phyloP scores from a whole-genome alignment of 1,139 yeast species.

The Pichia sp. region DNA sequence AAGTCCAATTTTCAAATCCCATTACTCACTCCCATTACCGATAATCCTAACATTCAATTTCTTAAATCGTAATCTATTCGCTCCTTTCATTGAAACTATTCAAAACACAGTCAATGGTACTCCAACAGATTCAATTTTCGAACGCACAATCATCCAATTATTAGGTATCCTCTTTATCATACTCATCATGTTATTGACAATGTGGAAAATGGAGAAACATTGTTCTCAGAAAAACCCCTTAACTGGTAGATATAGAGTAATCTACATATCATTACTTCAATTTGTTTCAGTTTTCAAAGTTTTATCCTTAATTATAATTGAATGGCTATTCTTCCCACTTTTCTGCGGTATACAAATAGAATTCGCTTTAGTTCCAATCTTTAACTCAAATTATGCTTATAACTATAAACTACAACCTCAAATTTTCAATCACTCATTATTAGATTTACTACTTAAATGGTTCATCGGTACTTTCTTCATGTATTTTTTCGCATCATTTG shows the following conservation, averaged over 20 bases:
- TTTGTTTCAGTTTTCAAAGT: constrained; percentile 64
- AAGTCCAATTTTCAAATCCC: neutral
- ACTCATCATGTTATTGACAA: constrained; percentile 28
- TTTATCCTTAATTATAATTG: constrained; percentile 65
- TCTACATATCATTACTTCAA: constrained; percentile 49
- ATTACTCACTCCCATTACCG: neutral
- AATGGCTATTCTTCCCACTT: constrained; percentile 75
- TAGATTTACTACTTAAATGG: constrained; percentile 42
- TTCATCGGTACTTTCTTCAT: constrained; percentile 73
- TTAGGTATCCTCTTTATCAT: constrained; percentile 37
- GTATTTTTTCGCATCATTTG: constrained; percentile 80
- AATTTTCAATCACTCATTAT: constrained; percentile 3
- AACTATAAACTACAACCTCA: constrained; percentile 12
- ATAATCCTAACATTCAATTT: neutral
- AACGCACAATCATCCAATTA: constrained; percentile 16
- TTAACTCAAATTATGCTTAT: constrained; percentile 20
- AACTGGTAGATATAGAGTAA: constrained; percentile 40
- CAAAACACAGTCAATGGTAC: constrained; percentile 17
- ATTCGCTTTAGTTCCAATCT: constrained; percentile 54
- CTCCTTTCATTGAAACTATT: constrained; percentile 11
- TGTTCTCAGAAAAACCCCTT: constrained; percentile 37
- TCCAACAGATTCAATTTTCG: constrained; percentile 17
- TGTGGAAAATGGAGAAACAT: constrained; percentile 31
- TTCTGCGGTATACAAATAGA: constrained; percentile 79
- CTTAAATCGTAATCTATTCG: neutral